phyloP scores from a whole-genome alignment of 306 rosid species.

The Cucurbita moschata region DNA sequence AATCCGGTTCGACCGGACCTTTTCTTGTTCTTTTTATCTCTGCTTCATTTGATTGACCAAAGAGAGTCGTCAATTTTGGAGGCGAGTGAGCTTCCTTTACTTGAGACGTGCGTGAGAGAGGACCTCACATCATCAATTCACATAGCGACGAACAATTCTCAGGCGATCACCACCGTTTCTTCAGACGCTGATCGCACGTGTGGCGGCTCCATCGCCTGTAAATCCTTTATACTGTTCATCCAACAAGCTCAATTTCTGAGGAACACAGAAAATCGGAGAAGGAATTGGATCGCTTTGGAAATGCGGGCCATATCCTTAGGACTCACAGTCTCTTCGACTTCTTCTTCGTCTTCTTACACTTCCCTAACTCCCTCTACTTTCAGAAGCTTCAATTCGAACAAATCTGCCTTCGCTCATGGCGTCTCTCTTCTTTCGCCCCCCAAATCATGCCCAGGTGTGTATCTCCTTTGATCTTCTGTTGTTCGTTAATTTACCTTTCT shows the following conservation, averaged over 20 bases:
- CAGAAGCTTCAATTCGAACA: slow-evolving; percentile 18
- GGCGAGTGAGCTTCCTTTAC: neutral
- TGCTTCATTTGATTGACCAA: neutral
- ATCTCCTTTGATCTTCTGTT: neutral
- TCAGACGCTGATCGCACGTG: neutral
- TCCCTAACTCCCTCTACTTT: slow-evolving; percentile 23
- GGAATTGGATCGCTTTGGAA: slow-evolving; percentile 21
- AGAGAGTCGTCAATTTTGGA: neutral
- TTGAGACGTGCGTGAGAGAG: neutral
- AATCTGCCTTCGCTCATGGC: slow-evolving; percentile 24
- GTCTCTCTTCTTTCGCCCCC: slow-evolving; percentile 28
- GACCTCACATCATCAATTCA: neutral
- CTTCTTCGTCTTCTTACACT: slow-evolving; percentile 17
- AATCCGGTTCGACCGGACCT: neutral
- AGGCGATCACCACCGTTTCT: neutral
- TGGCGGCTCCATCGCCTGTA: neutral
- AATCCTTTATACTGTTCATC: neutral
- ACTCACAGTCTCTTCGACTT: slow-evolving; percentile 38
- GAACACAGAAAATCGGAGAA: neutral
- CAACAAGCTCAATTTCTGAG: slow-evolving; percentile 4
- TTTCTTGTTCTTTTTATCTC: too few relatives aligned
- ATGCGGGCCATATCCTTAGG: slow-evolving; percentile 79
- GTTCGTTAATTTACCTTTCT: neutral
- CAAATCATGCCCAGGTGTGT: slow-evolving; percentile 67
- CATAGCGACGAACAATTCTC: neutral